Conservation (phyloP, 2,329 filamentous ascomycete genomes). For the Coniochaeta sp. region DNA sequence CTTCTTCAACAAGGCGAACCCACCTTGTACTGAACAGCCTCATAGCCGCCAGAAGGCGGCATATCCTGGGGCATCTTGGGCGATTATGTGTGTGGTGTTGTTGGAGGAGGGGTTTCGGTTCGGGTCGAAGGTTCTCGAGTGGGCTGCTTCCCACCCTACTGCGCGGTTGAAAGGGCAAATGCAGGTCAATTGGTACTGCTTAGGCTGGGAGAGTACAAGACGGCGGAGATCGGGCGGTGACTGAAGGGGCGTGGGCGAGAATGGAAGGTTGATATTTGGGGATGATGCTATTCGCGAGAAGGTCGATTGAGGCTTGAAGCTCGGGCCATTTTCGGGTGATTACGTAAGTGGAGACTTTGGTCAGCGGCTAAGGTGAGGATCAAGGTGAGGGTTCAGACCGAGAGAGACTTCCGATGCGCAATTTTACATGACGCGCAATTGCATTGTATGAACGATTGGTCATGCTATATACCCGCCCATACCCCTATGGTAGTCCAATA, state of each 20-base stretch:
- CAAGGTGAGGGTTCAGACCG: too few species aligned
- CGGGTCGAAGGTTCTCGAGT: neutral
- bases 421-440: too few species aligned
- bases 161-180: neutral
- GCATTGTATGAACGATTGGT: too few species aligned
- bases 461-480: too few species aligned
- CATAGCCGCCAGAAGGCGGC: constrained; percentile 91
- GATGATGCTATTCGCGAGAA: neutral
- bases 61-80: constrained; percentile 91
- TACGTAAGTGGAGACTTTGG: neutral
- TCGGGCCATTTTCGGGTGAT: constrained; percentile 1
- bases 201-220: neutral
- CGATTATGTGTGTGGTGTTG: constrained; percentile 5
- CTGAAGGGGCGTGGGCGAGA: too few species aligned
- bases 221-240: too few species aligned
- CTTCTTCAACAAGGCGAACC: constrained; percentile 21
- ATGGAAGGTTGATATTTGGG: neutral
- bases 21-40: constrained; percentile 95
- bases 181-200: neutral
- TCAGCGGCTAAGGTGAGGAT: too few species aligned
- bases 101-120: neutral
- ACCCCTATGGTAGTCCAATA: too few species aligned
- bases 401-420: too few species aligned
- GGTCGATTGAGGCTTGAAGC: neutral
- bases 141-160: neutral